Evolutionary conservation across 2,329 filamentous ascomycete genomes (phyloP).

Genomic region (Diaporthe vaccinii): DNA sequence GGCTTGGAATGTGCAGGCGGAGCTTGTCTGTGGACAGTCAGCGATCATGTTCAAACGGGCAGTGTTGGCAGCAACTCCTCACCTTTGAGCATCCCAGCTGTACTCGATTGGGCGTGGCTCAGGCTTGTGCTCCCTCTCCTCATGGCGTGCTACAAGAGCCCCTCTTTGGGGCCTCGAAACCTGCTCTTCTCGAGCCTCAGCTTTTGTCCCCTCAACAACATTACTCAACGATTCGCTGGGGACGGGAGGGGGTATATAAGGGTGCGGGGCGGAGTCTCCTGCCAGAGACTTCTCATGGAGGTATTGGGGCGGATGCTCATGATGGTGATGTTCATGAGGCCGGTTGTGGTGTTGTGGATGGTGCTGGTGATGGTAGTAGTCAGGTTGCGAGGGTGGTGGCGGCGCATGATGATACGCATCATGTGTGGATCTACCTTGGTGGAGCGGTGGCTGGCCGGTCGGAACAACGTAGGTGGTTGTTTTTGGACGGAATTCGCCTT

Average conservation of each 20-base stretch:
- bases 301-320: conserved; percentile 41
- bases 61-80: conserved; percentile 42
- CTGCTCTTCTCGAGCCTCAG: conserved; percentile 63
- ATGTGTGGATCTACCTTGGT: conserved; percentile 44
- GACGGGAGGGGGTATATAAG: conserved; percentile 45
- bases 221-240: conserved; percentile 50
- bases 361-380: conserved; percentile 42
- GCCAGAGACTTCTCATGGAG: conserved; percentile 45
- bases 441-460: conserved; percentile 51
- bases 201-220: conserved; percentile 59
- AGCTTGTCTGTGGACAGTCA: conserved; percentile 66
- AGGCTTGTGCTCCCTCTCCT: conserved; percentile 52
- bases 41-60: conserved; percentile 26
- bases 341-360: conserved; percentile 36
- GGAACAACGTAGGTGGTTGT: conserved; percentile 47
- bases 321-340: conserved; percentile 42
- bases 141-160: conserved; percentile 54
- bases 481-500: conserved; percentile 63
- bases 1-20: conserved; percentile 78
- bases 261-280: conserved; percentile 42
- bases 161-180: conserved; percentile 47
- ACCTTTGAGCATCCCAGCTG: conserved; percentile 70
- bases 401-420: conserved; percentile 35
- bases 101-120: conserved; percentile 50
- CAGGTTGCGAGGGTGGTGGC: conserved; percentile 41